Evolutionary conservation across 2,329 filamentous ascomycete genomes (phyloP).

Genomic region (Tolypocladium album): DNA sequence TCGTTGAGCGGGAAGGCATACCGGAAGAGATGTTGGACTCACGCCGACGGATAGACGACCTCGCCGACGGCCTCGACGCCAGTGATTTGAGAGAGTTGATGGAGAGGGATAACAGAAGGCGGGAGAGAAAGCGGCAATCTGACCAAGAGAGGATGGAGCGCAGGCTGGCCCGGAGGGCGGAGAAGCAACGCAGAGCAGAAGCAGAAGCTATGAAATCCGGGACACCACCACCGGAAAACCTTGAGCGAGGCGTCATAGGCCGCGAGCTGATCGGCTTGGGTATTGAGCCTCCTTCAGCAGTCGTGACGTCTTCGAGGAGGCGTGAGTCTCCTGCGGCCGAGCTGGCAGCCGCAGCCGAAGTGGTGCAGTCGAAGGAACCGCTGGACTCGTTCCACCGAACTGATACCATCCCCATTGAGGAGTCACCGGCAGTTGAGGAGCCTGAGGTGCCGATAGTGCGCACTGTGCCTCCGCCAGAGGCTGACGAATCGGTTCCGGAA

Average conservation of each 20-base stretch:
- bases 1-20: slow-evolving; percentile 40
- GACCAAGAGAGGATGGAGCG: slow-evolving; percentile 59
- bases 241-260: slow-evolving; percentile 50
- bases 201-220: slow-evolving; percentile 41
- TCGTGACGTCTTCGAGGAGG: slow-evolving; percentile 45
- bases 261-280: slow-evolving; percentile 47
- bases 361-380: slow-evolving; percentile 9
- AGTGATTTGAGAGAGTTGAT: slow-evolving; percentile 77
- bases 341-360: slow-evolving; percentile 12
- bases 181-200: slow-evolving; percentile 52
- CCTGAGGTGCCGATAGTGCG: background rate
- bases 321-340: slow-evolving; percentile 16
- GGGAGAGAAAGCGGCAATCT: slow-evolving; percentile 59
- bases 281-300: slow-evolving; percentile 42
- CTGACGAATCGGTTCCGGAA: slow-evolving; percentile 11
- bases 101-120: slow-evolving; percentile 76
- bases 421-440: background rate
- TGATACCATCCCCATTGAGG: slow-evolving; percentile 11
- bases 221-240: slow-evolving; percentile 40
- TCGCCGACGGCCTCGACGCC: slow-evolving; percentile 80
- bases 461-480: background rate
- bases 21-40: slow-evolving; percentile 50
- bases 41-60: slow-evolving; percentile 53
- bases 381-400: slow-evolving; percentile 19
- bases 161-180: slow-evolving; percentile 54